These are phyloP conservation scores for Trichoderma reesei DNA, from an alignment of 495 filamentous ascomycete species.

Conservation along the genomic window DNA sequence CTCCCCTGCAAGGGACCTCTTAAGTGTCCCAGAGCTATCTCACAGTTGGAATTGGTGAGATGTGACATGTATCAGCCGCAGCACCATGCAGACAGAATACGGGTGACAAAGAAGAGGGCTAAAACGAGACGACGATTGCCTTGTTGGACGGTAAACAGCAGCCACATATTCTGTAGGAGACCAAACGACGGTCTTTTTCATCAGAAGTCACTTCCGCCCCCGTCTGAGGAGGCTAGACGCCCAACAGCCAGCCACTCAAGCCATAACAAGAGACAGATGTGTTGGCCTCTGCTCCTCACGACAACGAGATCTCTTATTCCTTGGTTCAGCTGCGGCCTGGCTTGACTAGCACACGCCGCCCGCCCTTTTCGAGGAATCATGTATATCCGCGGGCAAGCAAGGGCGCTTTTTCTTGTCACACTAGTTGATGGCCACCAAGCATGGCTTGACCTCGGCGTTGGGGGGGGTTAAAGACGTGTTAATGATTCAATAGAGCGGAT, in stretches of 20 bases:
- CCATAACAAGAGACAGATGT: not conserved
- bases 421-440: not conserved
- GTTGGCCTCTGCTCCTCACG: not conserved
- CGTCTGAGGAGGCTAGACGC: not conserved
- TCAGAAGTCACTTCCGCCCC: not conserved
- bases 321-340: not conserved
- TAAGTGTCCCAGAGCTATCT: not conserved
- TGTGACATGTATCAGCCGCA: not conserved
- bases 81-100: not conserved
- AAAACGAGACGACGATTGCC: not conserved
- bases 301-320: not conserved
- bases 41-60: not conserved
- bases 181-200: not conserved
- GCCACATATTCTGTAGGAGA: not conserved
- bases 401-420: not conserved
- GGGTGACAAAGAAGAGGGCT: not conserved
- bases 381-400: not conserved
- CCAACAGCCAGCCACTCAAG: not conserved
- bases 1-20: not conserved
- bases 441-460: not conserved
- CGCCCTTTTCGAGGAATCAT: not conserved
- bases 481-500: too few species aligned
- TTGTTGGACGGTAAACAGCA: not conserved
- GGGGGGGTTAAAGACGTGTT: too few species aligned
- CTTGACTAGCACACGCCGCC: not conserved